phyloP scores from a whole-genome alignment of 2,329 filamentous ascomycete species.

The Coniochaeta prunicola region DNA sequence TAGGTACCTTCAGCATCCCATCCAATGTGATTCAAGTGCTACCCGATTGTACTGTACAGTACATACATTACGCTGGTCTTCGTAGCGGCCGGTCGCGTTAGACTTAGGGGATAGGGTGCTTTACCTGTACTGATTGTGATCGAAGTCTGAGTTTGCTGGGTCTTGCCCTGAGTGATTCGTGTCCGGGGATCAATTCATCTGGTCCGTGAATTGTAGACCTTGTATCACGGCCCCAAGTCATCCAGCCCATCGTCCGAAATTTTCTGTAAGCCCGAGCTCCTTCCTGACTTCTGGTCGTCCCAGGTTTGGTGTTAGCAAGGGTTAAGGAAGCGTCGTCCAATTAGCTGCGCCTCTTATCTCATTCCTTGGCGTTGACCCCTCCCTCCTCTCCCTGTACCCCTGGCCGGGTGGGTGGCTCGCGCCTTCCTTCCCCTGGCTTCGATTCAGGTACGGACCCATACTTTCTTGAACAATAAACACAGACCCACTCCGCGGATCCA shows the following conservation, averaged over 20 bases:
- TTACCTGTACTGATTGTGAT: neutral
- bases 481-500: neutral
- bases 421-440: neutral
- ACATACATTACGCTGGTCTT: neutral
- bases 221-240: neutral
- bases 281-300: neutral
- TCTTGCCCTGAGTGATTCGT: neutral
- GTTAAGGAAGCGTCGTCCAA: neutral
- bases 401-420: neutral
- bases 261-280: neutral
- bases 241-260: neutral
- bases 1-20: neutral
- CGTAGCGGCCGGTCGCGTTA: neutral
- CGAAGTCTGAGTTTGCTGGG: neutral
- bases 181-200: neutral
- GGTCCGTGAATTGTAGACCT: neutral
- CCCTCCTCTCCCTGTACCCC: neutral
- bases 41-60: neutral
- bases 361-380: neutral
- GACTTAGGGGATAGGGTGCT: neutral
- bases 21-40: neutral
- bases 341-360: neutral
- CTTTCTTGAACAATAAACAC: neutral
- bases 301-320: neutral
- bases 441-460: slow-evolving; percentile 1